These are phyloP conservation scores for Aspergillus uvarum DNA, from an alignment of 2,329 filamentous ascomycete genomes.

Conservation along the genomic window DNA sequence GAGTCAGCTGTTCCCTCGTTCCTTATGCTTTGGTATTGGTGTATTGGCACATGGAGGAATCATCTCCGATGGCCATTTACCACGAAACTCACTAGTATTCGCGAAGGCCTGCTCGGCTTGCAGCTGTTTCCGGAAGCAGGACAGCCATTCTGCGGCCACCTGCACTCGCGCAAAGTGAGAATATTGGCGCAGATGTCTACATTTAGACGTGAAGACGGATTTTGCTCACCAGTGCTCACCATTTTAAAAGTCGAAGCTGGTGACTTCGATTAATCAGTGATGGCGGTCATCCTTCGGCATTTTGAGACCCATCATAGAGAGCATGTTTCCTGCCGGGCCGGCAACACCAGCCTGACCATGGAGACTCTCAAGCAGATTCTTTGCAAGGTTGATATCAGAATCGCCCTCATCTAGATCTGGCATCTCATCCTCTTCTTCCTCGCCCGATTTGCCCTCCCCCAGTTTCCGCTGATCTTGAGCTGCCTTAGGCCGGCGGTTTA, in stretches of 20 bases:
- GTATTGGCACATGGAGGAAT: background rate
- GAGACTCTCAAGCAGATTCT: conserved; percentile 89
- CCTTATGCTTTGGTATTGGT: background rate
- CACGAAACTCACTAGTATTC: background rate
- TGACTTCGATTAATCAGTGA: conserved; percentile 7
- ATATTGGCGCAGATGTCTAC: too few species aligned
- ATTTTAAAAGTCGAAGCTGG: too few species aligned
- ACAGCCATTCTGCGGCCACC: too few species aligned
- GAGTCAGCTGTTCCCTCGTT: too few species aligned
- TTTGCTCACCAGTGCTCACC: too few species aligned
- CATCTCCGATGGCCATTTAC: background rate
- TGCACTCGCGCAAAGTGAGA: too few species aligned
- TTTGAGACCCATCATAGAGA: conserved; percentile 80
- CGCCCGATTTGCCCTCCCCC: conserved; percentile 32
- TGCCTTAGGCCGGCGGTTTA: conserved; percentile 30
- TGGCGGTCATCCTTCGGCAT: conserved; percentile 71
- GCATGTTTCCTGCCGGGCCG: conserved; percentile 82
- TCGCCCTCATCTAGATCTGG: conserved; percentile 57
- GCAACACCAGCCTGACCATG: conserved; percentile 83
- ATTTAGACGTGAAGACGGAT: too few species aligned
- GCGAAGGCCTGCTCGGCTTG: background rate
- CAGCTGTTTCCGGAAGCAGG: too few species aligned
- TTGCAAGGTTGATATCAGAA: conserved; percentile 82
- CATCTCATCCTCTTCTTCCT: conserved; percentile 24
- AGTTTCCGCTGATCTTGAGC: conserved; percentile 20